These are phyloP conservation scores for Kodamaea kakaduensis DNA, from an alignment of 805 yeast species.

Conservation along the genomic window DNA sequence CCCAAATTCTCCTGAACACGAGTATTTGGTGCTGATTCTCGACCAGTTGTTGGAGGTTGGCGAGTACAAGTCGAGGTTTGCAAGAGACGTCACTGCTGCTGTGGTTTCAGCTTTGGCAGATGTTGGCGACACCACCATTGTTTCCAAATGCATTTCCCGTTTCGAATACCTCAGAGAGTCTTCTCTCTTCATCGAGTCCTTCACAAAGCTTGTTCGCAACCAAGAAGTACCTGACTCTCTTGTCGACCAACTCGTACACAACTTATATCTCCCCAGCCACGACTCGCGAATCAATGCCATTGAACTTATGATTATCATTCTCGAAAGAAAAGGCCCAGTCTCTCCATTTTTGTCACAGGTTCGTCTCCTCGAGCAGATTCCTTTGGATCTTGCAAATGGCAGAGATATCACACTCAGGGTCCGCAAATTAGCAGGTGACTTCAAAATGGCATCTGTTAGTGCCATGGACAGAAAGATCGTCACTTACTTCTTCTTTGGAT, in stretches of 20 bases:
- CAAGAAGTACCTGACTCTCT: constrained; percentile 10
- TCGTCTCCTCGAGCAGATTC: constrained; percentile 64
- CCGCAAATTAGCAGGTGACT: constrained; percentile 51
- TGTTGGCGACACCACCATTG: constrained; percentile 13
- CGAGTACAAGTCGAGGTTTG: constrained; percentile 19
- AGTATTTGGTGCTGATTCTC: constrained; percentile 16
- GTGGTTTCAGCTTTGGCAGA: constrained; percentile 30
- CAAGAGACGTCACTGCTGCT: constrained; percentile 41
- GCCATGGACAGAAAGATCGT: constrained; percentile 17
- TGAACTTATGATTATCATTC: constrained; percentile 38
- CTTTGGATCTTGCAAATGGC: constrained; percentile 61
- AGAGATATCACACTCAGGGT: constrained; percentile 72
- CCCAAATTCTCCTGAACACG: constrained; percentile 10
- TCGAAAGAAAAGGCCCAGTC: constrained; percentile 21
- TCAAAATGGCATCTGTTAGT: constrained; percentile 19
- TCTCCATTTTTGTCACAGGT: constrained; percentile 48
- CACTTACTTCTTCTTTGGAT: constrained; percentile 51
- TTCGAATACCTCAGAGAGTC: constrained; percentile 31
- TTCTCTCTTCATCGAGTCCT: constrained; percentile 33
- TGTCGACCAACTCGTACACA: constrained; percentile 16
- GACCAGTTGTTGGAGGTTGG: constrained; percentile 9
- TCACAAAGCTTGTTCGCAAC: constrained; percentile 21
- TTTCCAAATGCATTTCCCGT: constrained; percentile 12
- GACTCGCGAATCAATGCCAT: constrained; percentile 48
- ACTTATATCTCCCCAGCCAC: constrained; percentile 49